Percentiles rank a stretch among this genome's conserved stretches.
Evolutionary conservation across 2,329 filamentous ascomycete species (phyloP).

Genomic region (Neobulgaria alba): DNA sequence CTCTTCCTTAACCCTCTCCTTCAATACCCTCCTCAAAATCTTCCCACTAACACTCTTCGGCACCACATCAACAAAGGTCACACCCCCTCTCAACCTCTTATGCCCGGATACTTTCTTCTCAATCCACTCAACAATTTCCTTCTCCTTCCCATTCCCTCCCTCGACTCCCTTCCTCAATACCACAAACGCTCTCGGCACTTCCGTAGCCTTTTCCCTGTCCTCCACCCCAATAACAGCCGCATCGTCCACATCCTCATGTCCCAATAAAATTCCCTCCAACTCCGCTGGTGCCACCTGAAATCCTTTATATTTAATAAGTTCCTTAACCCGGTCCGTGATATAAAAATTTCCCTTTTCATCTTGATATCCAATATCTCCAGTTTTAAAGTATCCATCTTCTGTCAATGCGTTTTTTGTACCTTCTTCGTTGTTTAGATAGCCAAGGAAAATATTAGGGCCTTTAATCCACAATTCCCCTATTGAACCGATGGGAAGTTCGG

Average conservation of each 20-base stretch:
- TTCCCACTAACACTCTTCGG: slow-evolving; percentile 51
- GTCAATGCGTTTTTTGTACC: slow-evolving; percentile 65
- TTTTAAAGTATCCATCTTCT: slow-evolving; percentile 78
- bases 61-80: slow-evolving; percentile 41
- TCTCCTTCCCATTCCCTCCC: slow-evolving; percentile 22
- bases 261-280: slow-evolving; percentile 46
- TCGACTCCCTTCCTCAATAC: slow-evolving; percentile 35
- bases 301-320: slow-evolving; percentile 56
- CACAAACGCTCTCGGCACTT: slow-evolving; percentile 46
- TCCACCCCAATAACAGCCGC: slow-evolving; percentile 46
- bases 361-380: slow-evolving; percentile 76
- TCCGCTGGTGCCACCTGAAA: slow-evolving; percentile 65
- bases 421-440: slow-evolving; percentile 67
- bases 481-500: slow-evolving; percentile 54
- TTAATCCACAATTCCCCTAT: slow-evolving; percentile 68
- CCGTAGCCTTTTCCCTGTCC: slow-evolving; percentile 39
- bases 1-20: slow-evolving; percentile 31
- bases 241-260: slow-evolving; percentile 42
- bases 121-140: slow-evolving; percentile 40
- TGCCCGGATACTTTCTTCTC: slow-evolving; percentile 41
- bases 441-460: slow-evolving; percentile 72
- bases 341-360: slow-evolving; percentile 75
- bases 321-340: slow-evolving; percentile 76
- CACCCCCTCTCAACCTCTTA: slow-evolving; percentile 37
- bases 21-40: slow-evolving; percentile 45